Conservation (phyloP, 352 stramenopile genomes). For the Pythium angustatum region DNA sequence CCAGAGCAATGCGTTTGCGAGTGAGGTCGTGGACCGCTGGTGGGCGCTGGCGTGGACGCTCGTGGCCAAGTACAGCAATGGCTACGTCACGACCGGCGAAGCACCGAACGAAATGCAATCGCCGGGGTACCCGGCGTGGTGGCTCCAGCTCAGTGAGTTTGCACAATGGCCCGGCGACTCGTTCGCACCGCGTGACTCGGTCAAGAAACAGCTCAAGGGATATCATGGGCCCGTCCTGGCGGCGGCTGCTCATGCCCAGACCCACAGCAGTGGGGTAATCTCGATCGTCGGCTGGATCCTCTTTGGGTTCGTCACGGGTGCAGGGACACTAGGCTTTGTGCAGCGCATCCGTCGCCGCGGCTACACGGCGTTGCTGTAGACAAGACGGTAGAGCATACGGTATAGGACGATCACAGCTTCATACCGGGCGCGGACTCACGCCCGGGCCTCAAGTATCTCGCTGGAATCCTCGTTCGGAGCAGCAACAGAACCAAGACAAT, state of each 20-base stretch:
- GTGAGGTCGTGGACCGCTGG: conserved; percentile 54
- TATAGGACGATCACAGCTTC: no score
- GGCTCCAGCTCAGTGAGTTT: conserved; percentile 31
- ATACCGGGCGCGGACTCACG: no score
- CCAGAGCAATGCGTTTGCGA: conserved; percentile 58
- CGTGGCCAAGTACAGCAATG: conserved; percentile 72
- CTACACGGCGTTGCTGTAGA: conserved; percentile 36
- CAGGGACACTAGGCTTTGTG: conserved; percentile 33
- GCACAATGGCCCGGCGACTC: conserved; percentile 61
- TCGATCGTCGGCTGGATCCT: conserved; percentile 36
- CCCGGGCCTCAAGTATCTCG: no score
- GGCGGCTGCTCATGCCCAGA: not conserved
- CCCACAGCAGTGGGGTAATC: not conserved
- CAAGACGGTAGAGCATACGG: no score
- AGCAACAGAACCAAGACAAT: no score
- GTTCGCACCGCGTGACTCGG: conserved; percentile 51
- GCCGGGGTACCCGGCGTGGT: conserved; percentile 67
- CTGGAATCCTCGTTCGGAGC: no score
- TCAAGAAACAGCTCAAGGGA: conserved; percentile 45
- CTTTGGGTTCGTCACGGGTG: conserved; percentile 41
- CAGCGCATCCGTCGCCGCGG: conserved; percentile 38
- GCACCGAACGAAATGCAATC: conserved; percentile 39
- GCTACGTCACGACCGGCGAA: conserved; percentile 72
- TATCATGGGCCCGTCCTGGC: conserved; percentile 19
- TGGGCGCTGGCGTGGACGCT: conserved; percentile 67